Evolutionary conservation across 345 rosid genomes (phyloP).

Genomic region (Rhizophora apiculata): DNA sequence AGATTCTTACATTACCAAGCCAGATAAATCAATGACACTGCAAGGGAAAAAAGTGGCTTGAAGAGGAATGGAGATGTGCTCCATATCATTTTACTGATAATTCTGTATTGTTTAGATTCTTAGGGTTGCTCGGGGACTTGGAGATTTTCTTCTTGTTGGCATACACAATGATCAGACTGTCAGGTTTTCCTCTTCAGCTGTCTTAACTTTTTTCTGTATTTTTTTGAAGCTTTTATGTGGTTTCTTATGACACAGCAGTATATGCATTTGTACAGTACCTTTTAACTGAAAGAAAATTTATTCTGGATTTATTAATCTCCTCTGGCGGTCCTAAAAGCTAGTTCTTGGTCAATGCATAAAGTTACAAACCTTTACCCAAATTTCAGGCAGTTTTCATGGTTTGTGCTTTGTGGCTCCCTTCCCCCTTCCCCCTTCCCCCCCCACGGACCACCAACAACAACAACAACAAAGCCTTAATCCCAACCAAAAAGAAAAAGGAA

Average conservation of each 20-base stretch:
- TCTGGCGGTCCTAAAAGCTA: too few species aligned
- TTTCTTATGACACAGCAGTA: not conserved
- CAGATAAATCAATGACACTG: too few species aligned
- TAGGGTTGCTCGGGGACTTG: constrained; percentile 63
- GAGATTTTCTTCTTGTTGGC: constrained; percentile 81
- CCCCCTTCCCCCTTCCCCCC: too few species aligned
- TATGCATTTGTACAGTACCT: not conserved
- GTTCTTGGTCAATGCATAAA: too few species aligned
- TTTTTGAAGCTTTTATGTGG: not conserved
- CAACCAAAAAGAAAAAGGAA: too few species aligned
- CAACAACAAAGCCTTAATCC: too few species aligned
- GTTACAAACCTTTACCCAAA: too few species aligned
- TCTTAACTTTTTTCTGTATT: not conserved
- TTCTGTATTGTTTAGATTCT: constrained; percentile 35
- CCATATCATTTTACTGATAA: not conserved
- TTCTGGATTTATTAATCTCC: not conserved
- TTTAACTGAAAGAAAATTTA: not conserved
- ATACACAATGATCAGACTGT: constrained; percentile 63
- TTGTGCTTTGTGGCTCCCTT: too few species aligned
- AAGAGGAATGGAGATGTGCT: not conserved
- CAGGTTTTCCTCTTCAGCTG: constrained; percentile 37
- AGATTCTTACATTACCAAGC: not conserved
- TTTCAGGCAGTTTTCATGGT: too few species aligned
- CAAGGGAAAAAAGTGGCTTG: too few species aligned
- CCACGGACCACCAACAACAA: too few species aligned